Evolutionary conservation across 768 basidiomycete genomes (phyloP), one percentile per base, ranked within the genome.

Genomic region (Suillus brevipes): DNA sequence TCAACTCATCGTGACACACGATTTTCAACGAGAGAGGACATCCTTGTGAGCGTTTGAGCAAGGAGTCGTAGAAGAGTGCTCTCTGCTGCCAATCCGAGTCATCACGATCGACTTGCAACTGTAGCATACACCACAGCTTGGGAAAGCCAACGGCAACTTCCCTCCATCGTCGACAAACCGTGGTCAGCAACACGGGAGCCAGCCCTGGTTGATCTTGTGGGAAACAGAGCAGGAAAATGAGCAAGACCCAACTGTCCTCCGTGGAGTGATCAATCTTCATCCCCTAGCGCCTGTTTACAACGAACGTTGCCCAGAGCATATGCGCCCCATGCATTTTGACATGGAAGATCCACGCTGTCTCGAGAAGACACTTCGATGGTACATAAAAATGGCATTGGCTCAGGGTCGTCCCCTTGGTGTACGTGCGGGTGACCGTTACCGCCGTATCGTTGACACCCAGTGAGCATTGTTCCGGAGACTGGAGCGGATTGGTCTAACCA

Each of bases 101-200:
- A 61, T 52, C 6, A 36, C 59, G 61, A 36, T 65, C 61, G 20
- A 64, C 60, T 10, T n/a, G 4, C 43, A 76, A 68, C 7, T 14
- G 13, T 6, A 86, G 81, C 2, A 80, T 77, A 14, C 81, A 78
- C 85, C 85, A 86, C 31, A 86, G 70, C 57, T 73, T 75, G 9
- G 85, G 82, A 0, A 80, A 80, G 9, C 72, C 71, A 18, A 75
- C 56, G 25, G 74, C 79, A 14, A 85, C 62, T 12, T 71, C 62
- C 65, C 78, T 78, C 85, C 85, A 86, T 4, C 73, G 64, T 2
- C 72, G 71, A 65, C 81, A 83, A 13, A 85, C 78, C 47, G 71
- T 70, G 23, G 78, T 73, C 25, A 85, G 66, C 9, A 81, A 55
- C 42, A 81, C 65, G 20, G 84, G 83, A 0, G 77, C 78, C 1